These are phyloP conservation scores for Apiosordaria backusii DNA, from an alignment of 495 filamentous ascomycete genomes.

Conservation along the genomic window DNA sequence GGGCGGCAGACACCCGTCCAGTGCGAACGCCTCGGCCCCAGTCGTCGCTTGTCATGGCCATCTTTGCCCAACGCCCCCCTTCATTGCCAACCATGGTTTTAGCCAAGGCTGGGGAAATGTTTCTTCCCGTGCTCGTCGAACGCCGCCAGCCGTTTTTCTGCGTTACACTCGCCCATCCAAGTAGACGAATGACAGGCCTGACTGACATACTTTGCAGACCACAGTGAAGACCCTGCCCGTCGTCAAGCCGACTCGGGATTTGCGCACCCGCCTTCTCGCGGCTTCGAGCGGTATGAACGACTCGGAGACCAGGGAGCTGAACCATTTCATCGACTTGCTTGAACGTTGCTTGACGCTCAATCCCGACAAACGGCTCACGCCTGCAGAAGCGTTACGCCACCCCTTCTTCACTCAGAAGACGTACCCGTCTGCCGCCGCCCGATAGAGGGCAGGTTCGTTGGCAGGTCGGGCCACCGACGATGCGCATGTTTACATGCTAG, in stretches of 20 bases:
- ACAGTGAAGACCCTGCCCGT: constrained; percentile 66
- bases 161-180: not conserved
- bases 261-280: constrained; percentile 70
- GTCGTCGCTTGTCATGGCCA: not conserved
- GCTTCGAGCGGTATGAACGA: constrained; percentile 72
- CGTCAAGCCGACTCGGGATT: constrained; percentile 76
- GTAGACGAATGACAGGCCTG: not conserved
- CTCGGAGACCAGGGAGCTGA: constrained; percentile 71
- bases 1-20: constrained; percentile 3
- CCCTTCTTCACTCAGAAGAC: constrained; percentile 57
- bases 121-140: not conserved
- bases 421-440: constrained; percentile 5
- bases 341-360: constrained; percentile 85
- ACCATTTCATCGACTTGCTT: constrained; percentile 77
- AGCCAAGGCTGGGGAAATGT: constrained; percentile 4
- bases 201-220: constrained; percentile 45
- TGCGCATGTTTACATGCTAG: not conserved
- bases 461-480: not conserved
- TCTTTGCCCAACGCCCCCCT: constrained; percentile 3
- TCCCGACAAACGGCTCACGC: constrained; percentile 87
- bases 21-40: not conserved
- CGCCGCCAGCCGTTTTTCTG: not conserved
- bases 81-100: not conserved
- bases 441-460: constrained; percentile 6
- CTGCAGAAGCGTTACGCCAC: constrained; percentile 82